Conservation (phyloP, 2,329 filamentous ascomycete species). For the Apiospora pterosperma region DNA sequence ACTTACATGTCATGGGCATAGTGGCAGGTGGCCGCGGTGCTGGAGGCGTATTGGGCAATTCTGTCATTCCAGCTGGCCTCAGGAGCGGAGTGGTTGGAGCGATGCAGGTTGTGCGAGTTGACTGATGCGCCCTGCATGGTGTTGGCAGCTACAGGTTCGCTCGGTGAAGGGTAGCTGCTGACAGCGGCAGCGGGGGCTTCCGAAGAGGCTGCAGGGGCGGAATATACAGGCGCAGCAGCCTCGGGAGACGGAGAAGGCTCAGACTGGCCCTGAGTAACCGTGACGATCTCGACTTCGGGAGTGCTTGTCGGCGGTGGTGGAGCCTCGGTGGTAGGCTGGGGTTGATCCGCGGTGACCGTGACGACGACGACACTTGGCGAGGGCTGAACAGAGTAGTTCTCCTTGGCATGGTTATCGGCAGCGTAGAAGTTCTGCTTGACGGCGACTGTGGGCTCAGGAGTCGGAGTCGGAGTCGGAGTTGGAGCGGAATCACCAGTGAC, state of each 20-base stretch:
- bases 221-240: neutral
- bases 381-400: neutral
- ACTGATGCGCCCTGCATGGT: conserved; percentile 42
- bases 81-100: conserved; percentile 71
- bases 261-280: neutral
- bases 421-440: conserved; percentile 11
- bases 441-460: conserved; percentile 10
- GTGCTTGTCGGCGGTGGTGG: neutral
- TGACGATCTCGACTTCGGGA: neutral
- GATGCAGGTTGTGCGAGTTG: conserved; percentile 82
- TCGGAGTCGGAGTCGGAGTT: conserved; percentile 10
- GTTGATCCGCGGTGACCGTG: conserved; percentile 15
- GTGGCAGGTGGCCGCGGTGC: conserved; percentile 63
- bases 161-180: neutral
- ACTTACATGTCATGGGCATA: conserved; percentile 76
- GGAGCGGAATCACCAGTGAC: conserved; percentile 27
- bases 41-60: conserved; percentile 61
- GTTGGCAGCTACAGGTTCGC: neutral
- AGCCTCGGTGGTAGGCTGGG: neutral
- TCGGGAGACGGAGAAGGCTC: neutral
- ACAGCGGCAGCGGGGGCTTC: conserved; percentile 1
- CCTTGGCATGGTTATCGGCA: neutral
- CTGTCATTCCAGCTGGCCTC: conserved; percentile 62
- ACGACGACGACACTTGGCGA: neutral
- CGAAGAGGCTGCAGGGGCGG: neutral